phyloP scores from a whole-genome alignment of 2,329 filamentous ascomycete species.

The Trichophyton rubrum region DNA sequence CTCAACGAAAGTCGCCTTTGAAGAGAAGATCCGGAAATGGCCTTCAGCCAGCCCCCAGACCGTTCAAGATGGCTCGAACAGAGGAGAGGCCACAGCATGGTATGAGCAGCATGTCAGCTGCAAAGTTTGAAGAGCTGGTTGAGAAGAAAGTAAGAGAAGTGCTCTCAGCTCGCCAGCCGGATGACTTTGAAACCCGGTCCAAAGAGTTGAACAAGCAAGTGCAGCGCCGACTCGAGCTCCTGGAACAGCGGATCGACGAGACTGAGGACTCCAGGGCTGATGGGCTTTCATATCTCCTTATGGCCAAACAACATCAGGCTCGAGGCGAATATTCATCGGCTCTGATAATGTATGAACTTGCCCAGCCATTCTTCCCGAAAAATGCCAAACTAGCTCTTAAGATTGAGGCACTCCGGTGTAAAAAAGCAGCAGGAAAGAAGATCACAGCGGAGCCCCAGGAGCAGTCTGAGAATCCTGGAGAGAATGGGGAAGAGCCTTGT shows the following conservation, averaged over 20 bases:
- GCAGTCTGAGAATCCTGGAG: neutral
- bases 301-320: slow-evolving; percentile 82
- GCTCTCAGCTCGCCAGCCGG: slow-evolving; percentile 58
- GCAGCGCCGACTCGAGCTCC: slow-evolving; percentile 64
- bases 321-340: slow-evolving; percentile 66
- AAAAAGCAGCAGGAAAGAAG: neutral
- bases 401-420: slow-evolving; percentile 30
- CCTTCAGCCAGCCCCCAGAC: slow-evolving; percentile 25
- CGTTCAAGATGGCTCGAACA: slow-evolving; percentile 37
- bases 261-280: slow-evolving; percentile 66
- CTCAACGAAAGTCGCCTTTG: slow-evolving; percentile 34
- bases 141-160: slow-evolving; percentile 86
- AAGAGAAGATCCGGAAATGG: slow-evolving; percentile 27
- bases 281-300: slow-evolving; percentile 72
- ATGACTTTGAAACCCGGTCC: slow-evolving; percentile 38
- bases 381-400: slow-evolving; percentile 60
- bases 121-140: slow-evolving; percentile 79
- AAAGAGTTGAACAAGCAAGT: slow-evolving; percentile 61
- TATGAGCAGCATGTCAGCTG: slow-evolving; percentile 43
- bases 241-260: slow-evolving; percentile 75
- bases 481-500: neutral
- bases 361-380: slow-evolving; percentile 70
- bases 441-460: neutral
- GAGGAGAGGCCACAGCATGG: slow-evolving; percentile 22
- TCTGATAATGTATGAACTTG: slow-evolving; percentile 73